Conservation (phyloP, 2,329 filamentous ascomycete species). For the Monilinia vaccinii-corymbosi region DNA sequence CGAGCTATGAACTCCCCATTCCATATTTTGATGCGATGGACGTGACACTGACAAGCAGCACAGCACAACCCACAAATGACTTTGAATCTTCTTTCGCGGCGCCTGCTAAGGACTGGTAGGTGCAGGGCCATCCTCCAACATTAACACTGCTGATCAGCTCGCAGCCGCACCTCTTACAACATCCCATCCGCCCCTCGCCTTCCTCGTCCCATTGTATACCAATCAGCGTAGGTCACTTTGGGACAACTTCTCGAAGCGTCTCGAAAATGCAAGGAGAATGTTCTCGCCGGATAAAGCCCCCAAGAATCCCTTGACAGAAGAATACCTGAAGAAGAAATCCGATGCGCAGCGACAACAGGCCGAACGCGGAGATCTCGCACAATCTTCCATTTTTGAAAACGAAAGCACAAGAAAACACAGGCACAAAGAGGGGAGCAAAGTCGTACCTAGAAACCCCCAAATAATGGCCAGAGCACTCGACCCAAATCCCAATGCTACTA, state of each 20-base stretch:
- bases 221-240: constrained; percentile 24
- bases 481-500: constrained; percentile 62
- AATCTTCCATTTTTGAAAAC: constrained; percentile 43
- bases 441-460: constrained; percentile 34
- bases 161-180: constrained; percentile 20
- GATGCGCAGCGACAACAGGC: constrained; percentile 18
- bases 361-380: constrained; percentile 37
- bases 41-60: background rate
- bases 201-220: constrained; percentile 19
- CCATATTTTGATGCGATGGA: constrained; percentile 7
- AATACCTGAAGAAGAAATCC: constrained; percentile 37
- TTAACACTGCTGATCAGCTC: constrained; percentile 18
- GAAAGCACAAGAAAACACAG: constrained; percentile 28
- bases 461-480: constrained; percentile 58
- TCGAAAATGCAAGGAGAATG: background rate
- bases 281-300: constrained; percentile 11
- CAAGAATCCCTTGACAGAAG: constrained; percentile 51
- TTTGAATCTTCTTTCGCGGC: constrained; percentile 53
- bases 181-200: constrained; percentile 35
- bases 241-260: background rate
- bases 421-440: constrained; percentile 13
- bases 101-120: constrained; percentile 52
- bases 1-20: constrained; percentile 11
- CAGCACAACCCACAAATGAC: constrained; percentile 43
- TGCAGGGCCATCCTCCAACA: constrained; percentile 11